Conservation (phyloP, 805 yeast genomes). For the Saturnispora silvae region DNA sequence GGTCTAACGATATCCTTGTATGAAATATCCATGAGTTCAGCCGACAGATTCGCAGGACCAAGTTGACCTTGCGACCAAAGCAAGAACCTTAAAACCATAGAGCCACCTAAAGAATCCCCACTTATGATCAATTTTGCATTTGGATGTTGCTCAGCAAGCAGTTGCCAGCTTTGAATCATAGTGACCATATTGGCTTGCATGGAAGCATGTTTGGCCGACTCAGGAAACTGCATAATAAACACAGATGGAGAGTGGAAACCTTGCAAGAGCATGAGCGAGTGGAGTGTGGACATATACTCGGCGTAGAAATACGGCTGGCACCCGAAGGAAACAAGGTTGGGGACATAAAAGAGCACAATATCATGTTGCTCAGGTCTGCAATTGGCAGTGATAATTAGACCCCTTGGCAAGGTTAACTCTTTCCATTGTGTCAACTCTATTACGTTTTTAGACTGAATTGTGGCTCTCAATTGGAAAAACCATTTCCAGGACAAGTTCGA, state of each 20-base stretch:
- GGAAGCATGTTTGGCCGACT: constrained; percentile 8
- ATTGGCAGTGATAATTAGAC: constrained; percentile 23
- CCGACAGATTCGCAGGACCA: neutral
- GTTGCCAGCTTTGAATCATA: constrained; percentile 1
- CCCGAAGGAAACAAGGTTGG: constrained; percentile 32
- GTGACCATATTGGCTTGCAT: constrained; percentile 5
- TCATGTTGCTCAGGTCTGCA: constrained; percentile 29
- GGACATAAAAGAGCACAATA: constrained; percentile 33
- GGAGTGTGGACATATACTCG: constrained; percentile 34
- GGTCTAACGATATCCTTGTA: constrained; percentile 4
- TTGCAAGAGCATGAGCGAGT: constrained; percentile 32
- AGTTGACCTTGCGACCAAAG: constrained; percentile 15
- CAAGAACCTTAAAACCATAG: constrained; percentile 28
- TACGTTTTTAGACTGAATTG: constrained; percentile 27
- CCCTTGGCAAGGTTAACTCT: constrained; percentile 13
- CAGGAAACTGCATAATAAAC: constrained; percentile 28
- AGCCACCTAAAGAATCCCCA: constrained; percentile 44
- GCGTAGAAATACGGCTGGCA: constrained; percentile 31
- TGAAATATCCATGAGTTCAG: neutral
- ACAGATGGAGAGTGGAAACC: constrained; percentile 41
- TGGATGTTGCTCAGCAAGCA: constrained; percentile 12
- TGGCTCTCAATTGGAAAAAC: constrained; percentile 22
- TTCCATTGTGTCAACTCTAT: constrained; percentile 24
- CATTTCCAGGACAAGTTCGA: constrained; percentile 24
- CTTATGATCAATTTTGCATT: constrained; percentile 25